Evolutionary conservation across 2,329 filamentous ascomycete genomes (phyloP), one percentile per base, ranked within the genome.

Genomic region (Penicillium sp.): DNA sequence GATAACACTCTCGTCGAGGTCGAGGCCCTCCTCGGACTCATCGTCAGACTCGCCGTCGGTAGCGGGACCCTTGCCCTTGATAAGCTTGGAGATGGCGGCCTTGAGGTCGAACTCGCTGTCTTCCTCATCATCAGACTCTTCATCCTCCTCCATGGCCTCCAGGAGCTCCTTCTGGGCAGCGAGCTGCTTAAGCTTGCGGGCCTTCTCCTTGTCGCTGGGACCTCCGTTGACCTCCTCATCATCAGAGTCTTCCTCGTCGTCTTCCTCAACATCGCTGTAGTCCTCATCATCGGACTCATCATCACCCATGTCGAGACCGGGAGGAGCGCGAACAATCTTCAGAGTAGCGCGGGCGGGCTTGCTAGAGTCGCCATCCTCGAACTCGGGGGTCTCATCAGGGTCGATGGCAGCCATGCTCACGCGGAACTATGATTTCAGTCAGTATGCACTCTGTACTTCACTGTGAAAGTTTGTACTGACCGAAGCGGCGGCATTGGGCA

Each of bases 351-450:
- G 88, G 65, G 86, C 83, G 57, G 85, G 75, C 52, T 76, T 74
- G 65, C 83, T 83, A 54, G 83, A 74, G 67, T 86, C 84, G 65
- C 80, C 81, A 52, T 81, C 80, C 62, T 86, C 85, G 53, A 80
- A 80, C 72, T 90, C 82, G 33, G 86, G 82, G 64, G 85, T 81
- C 65, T 89, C 89, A 67, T 85, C 90, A 53, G 94, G 94, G 72
- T 99, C 93, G 72, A 99, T 87, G 61, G 94, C 94, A 67, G 95
- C 94, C 94, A 99, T 99, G 68, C 92, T 97, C 70, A 99, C 90
- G 73, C 90, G 90, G 79, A 96, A 95, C 92, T 96, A 67, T 4
- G 45, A 29, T 23, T 4, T 33, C 42, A 45, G 42, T 59, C 41
- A 63, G 55, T 41, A 38, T 12, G 15, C 41, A 21, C 4, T 23